Conservation (phyloP, 202 grass and related monocot genomes). For the Saccharum hybrid region DNA sequence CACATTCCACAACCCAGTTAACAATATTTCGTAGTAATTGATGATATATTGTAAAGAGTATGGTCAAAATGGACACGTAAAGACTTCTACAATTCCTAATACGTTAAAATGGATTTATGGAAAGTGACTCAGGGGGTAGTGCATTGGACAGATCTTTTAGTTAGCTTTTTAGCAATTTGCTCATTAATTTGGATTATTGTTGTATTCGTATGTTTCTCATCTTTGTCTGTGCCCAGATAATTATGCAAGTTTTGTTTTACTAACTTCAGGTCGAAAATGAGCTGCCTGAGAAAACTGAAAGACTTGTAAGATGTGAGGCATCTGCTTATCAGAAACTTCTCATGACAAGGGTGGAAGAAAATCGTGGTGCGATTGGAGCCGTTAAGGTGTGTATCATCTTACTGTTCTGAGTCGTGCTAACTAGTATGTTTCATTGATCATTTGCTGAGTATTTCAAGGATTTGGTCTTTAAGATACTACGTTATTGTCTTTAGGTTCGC, state of each 20-base stretch:
- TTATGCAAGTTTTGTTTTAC: constrained; percentile 45
- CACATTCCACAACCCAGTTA: background rate
- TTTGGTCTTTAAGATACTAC: constrained; percentile 38
- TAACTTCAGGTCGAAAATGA: constrained; percentile 88
- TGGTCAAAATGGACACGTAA: background rate
- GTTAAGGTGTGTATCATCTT: constrained; percentile 63
- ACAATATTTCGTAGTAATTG: background rate
- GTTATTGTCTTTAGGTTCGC: constrained; percentile 63
- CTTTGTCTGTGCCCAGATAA: constrained; percentile 7
- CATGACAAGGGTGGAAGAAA: constrained; percentile 95
- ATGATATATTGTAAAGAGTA: background rate
- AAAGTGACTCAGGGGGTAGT: background rate
- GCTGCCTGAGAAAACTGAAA: constrained; percentile 95
- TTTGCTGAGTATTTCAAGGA: constrained; percentile 30
- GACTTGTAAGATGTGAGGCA: constrained; percentile 95
- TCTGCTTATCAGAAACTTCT: constrained; percentile 99
- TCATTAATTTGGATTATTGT: constrained; percentile 32
- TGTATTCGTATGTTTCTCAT: background rate
- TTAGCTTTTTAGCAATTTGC: constrained; percentile 11
- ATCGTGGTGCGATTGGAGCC: constrained; percentile 91
- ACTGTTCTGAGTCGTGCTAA: constrained; percentile 31
- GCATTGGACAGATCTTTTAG: background rate
- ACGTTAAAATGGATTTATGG: background rate
- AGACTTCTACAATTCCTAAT: background rate
- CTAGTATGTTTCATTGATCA: constrained; percentile 34